Conservation (phyloP, 352 stramenopile genomes). For the Phytophthora crassamura region DNA sequence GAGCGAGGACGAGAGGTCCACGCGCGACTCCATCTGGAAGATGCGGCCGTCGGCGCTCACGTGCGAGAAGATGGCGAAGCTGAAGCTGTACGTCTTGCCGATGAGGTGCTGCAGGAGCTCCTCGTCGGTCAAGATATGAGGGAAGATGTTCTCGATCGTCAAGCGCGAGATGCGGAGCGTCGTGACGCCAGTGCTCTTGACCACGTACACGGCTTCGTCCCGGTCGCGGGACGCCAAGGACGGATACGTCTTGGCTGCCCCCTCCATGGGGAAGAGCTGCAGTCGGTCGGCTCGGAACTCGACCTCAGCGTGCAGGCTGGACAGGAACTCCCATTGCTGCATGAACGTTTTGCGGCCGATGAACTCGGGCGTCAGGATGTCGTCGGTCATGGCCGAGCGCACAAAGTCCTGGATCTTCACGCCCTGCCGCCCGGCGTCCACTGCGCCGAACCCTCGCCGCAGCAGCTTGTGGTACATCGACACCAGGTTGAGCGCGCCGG, state of each 20-base stretch:
- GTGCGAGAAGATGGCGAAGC: slow-evolving; percentile 48
- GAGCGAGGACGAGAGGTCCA: slow-evolving; percentile 50
- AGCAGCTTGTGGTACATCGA: slow-evolving; percentile 47
- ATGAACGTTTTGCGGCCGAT: slow-evolving; percentile 40
- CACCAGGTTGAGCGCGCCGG: slow-evolving; percentile 36
- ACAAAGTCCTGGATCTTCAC: slow-evolving; percentile 36
- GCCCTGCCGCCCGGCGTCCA: background rate
- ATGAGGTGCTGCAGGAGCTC: slow-evolving; percentile 54
- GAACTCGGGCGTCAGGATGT: slow-evolving; percentile 49
- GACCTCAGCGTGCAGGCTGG: slow-evolving; percentile 40
- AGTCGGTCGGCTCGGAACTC: slow-evolving; percentile 26
- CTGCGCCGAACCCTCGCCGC: slow-evolving; percentile 25
- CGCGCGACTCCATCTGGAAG: slow-evolving; percentile 54
- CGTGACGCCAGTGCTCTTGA: slow-evolving; percentile 42
- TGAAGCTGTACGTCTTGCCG: slow-evolving; percentile 50
- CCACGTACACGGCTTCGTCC: slow-evolving; percentile 40
- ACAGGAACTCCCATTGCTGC: slow-evolving; percentile 53
- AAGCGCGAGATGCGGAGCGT: slow-evolving; percentile 45
- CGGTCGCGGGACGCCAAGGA: slow-evolving; percentile 1
- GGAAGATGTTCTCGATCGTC: slow-evolving; percentile 58
- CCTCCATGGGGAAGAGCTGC: slow-evolving; percentile 27
- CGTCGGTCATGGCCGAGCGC: slow-evolving; percentile 19
- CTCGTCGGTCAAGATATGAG: slow-evolving; percentile 48
- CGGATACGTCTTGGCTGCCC: slow-evolving; percentile 20
- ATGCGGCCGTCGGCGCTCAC: slow-evolving; percentile 42